Percentiles rank a stretch among this genome's conserved stretches.
Conservation (phyloP, 345 rosid species). For the Erodium maritimum region DNA sequence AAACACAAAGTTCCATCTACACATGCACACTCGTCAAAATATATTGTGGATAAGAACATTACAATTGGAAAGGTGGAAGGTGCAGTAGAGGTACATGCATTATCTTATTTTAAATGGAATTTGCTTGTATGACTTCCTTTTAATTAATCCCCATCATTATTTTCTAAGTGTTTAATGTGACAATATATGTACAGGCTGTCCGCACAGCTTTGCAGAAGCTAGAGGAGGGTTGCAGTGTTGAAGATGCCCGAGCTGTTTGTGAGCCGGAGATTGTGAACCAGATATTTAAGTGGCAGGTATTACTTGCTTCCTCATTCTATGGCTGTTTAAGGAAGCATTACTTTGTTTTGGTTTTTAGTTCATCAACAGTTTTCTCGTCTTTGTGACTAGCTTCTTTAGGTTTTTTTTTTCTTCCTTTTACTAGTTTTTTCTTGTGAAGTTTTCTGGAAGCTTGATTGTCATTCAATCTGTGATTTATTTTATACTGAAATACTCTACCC, state of each 20-base stretch:
- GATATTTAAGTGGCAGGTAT: constrained; percentile 82
- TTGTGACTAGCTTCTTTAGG: not conserved
- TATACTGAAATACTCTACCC: not conserved
- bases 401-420: too few species aligned
- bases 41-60: constrained; percentile 45
- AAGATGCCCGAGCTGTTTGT: constrained; percentile 89
- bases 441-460: not conserved
- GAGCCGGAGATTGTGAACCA: constrained; percentile 58
- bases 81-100: constrained; percentile 56
- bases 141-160: constrained; percentile 1
- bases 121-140: constrained; percentile 1
- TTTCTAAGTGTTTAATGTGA: not conserved
- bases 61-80: constrained; percentile 74
- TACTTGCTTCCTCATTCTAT: constrained; percentile 1
- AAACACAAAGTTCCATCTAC: constrained; percentile 47
- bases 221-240: constrained; percentile 49
- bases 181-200: constrained; percentile 43
- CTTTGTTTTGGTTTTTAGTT: not conserved
- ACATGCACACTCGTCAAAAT: constrained; percentile 30
- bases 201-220: constrained; percentile 62
- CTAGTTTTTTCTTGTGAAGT: not conserved
- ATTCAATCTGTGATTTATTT: not conserved
- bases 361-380: not conserved
- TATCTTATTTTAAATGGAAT: not conserved
- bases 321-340: not conserved